These are phyloP conservation scores for Sphagnurus paluster DNA, from an alignment of 1,284 basidiomycete genomes.

Conservation along the genomic window DNA sequence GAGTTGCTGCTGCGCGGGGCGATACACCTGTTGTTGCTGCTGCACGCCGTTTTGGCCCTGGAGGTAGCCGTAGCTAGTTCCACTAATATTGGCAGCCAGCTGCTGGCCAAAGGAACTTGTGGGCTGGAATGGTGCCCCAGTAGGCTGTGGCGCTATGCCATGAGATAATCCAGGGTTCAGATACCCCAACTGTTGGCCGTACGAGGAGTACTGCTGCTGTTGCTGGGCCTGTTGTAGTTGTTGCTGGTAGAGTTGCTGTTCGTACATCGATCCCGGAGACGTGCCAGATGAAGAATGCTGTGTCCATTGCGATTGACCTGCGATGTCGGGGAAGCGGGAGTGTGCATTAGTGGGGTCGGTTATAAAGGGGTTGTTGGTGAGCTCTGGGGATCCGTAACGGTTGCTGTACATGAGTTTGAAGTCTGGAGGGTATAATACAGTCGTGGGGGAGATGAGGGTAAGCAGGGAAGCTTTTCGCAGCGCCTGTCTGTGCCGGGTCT, in stretches of 20 bases:
- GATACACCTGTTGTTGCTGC: conserved; percentile 27
- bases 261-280: conserved; percentile 27
- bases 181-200: conserved; percentile 20
- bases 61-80: conserved; percentile 45
- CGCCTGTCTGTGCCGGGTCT: too few species aligned
- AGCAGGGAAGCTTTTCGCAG: background rate
- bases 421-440: conserved; percentile 12
- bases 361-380: conserved; percentile 61
- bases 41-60: conserved; percentile 30
- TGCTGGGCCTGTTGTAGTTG: conserved; percentile 29
- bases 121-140: conserved; percentile 34
- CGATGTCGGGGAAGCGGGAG: conserved; percentile 55
- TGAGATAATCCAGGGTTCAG: conserved; percentile 16
- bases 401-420: conserved; percentile 40
- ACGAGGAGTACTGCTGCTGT: conserved; percentile 26
- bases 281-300: conserved; percentile 22
- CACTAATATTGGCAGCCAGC: conserved; percentile 36
- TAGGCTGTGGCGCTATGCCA: conserved; percentile 17
- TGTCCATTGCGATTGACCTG: conserved; percentile 33
- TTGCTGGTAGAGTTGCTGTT: conserved; percentile 29
- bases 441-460: background rate
- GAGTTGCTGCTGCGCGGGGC: conserved; percentile 40
- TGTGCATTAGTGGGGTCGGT: conserved; percentile 43
- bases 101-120: conserved; percentile 40
- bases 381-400: conserved; percentile 32